Base-by-base conservation (phyloP, 1,139 yeast genomes). In the Ashbya aceris region DNA sequence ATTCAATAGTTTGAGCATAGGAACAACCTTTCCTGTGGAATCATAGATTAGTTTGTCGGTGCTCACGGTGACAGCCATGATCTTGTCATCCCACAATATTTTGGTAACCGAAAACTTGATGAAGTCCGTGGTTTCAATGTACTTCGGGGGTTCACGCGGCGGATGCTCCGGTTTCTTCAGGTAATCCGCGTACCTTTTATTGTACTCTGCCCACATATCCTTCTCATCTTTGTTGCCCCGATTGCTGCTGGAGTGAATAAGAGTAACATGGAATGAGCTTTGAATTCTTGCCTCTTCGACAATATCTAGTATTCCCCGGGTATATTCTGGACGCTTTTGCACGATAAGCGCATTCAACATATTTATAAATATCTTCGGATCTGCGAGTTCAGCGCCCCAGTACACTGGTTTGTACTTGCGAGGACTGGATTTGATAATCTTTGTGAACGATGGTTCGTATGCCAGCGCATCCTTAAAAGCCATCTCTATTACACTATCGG, bases 221-320 rank as follows among this genome's bases (percentile, higher is more conserved):
- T 59, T 57, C 34, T 57, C 58, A 27, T 51, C 40, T 12, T 46
- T 50, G 17, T 55, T 41, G 2, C 65, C 56, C 35, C 40, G 55
- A 9, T 63, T 52, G 8, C 65, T 59, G 11, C 58, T 54, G 0
- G 58, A 49, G 57, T 91, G 97, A 0, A 78, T 75, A 36, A 89
- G 60, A 0, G 98, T 91, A 1, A 89, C 76, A 58, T 91, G 98
- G 53, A 86, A 83, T 32, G 68, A 71, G 0, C 56, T 42, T 52
- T 81, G 87, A 0, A 81, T 60, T 31, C 79, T 64, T 2, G 63
- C 52, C 0, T 45, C 49, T 0, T 55, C 40, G 35, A 67, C 58
- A 4, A 34, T n/a, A 20, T n/a, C 29, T 23, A n/a, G 5, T 14
- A 34, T 5, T n/a, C 29, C 29, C 5, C 12, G 13, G n/a, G 4